Percentiles rank a stretch among this genome's conserved stretches.
These are phyloP conservation scores for Aureobasidium sp. DNA, from an alignment of 2,329 filamentous ascomycete species.

Conservation along the genomic window DNA sequence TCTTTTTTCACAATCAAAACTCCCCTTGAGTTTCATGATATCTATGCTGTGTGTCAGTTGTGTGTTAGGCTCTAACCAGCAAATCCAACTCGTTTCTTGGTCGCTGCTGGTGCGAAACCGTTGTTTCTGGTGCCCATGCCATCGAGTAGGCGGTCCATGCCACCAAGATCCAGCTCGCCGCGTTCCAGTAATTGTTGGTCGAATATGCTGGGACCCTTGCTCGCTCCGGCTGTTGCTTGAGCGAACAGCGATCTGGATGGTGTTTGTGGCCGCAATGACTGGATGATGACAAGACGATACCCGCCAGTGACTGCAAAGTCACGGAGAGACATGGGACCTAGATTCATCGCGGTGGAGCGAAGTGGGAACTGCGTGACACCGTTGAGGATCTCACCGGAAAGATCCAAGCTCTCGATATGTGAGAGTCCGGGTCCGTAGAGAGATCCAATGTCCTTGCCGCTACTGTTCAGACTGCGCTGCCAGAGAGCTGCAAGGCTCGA, in stretches of 20 bases:
- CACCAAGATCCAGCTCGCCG: slow-evolving; percentile 39
- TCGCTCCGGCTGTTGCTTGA: slow-evolving; percentile 9
- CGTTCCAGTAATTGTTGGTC: slow-evolving; percentile 37
- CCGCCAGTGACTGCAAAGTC: slow-evolving; percentile 37
- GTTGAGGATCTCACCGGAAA: slow-evolving; percentile 35
- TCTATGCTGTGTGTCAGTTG: neutral
- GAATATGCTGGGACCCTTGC: neutral
- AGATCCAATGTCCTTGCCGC: slow-evolving; percentile 27
- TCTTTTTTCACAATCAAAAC: neutral
- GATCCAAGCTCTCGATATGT: slow-evolving; percentile 32
- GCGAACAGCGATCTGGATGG: slow-evolving; percentile 24
- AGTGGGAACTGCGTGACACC: slow-evolving; percentile 36
- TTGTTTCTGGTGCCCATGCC: slow-evolving; percentile 21
- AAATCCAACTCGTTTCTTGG: slow-evolving; percentile 26
- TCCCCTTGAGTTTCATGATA: neutral
- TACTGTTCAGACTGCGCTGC: slow-evolving; percentile 30
- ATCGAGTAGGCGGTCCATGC: slow-evolving; percentile 39
- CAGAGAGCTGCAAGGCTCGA: slow-evolving; percentile 37
- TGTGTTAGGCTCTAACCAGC: slow-evolving; percentile 14
- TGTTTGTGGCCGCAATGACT: slow-evolving; percentile 25
- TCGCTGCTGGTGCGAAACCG: slow-evolving; percentile 23
- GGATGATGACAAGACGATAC: slow-evolving; percentile 36
- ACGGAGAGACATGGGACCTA: slow-evolving; percentile 33
- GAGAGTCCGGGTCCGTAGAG: slow-evolving; percentile 33
- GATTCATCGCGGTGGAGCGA: slow-evolving; percentile 20